Evolutionary conservation across 306 rosid species (phyloP), one percentile per base, ranked within the genome.

Genomic region (Erythrophleum fordii): DNA sequence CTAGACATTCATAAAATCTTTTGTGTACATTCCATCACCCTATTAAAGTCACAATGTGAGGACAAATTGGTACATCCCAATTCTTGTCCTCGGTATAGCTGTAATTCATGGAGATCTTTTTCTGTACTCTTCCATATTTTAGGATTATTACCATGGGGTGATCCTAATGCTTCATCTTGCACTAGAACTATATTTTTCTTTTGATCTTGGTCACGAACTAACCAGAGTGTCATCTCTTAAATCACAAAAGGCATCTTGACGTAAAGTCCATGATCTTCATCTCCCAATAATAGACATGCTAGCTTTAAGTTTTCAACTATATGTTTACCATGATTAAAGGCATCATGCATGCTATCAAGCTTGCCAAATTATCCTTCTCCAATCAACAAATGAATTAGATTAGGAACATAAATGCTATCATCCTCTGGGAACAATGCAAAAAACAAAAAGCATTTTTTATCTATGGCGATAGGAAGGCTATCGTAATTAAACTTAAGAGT

Each of bases 261-360:
- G 3, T 1, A 48, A 48, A 1, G 8, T 10, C n/a, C n/a, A n/a
- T n/a, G n/a, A n/a, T 5, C 13, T 48, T 5, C 53, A 1, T 16
- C 78, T 39, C n/a, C 16, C 13, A 56, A 69, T 11, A 58, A 13
- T 17, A 74, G 23, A 39, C 69, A 74, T 37, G 69, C 46, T 14
- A 56, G 53, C 69, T 56, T 74, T 11, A 58, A 74, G 11, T 11
- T 11, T 22, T 59, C 78, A 56, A 74, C 14, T 11, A 74, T 14
- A 22, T 12, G 7, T 39, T 56, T 41, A n/a, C n/a, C n/a, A n/a
- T n/a, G n/a, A n/a, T n/a, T n/a, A n/a, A n/a, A n/a, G n/a, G n/a
- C n/a, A n/a, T 13, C 52, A 39, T 37, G 17, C 22, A 73, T 37
- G 17, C 31, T 66, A 11, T 1, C 23, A 0, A 0, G 5, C 34